Conservation (phyloP, 352 stramenopile genomes). For the Pythium graminicola region DNA sequence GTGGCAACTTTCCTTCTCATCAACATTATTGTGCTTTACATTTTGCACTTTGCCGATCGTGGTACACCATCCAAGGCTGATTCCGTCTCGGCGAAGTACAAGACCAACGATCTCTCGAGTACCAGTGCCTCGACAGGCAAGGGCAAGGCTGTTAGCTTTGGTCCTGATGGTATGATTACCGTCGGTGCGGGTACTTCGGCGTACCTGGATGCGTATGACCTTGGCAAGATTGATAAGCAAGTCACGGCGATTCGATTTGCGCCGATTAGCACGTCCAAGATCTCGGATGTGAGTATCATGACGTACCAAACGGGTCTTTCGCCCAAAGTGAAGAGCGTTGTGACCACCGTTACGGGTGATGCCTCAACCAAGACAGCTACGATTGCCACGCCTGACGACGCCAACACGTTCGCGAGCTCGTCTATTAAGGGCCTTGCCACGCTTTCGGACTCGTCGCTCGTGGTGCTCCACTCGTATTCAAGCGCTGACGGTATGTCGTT, state of each 20-base stretch:
- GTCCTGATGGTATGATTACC: conserved; percentile 35
- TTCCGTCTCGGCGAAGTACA: conserved; percentile 28
- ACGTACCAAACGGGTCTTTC: conserved; percentile 48
- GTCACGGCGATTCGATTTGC: conserved; percentile 57
- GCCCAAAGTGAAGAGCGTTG: conserved; percentile 32
- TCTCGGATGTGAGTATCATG: conserved; percentile 48
- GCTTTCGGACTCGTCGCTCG: conserved; percentile 48
- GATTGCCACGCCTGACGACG: conserved; percentile 30
- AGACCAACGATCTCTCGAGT: conserved; percentile 6
- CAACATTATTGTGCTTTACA: conserved; percentile 82
- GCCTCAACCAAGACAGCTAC: conserved; percentile 39
- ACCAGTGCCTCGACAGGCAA: conserved; percentile 24
- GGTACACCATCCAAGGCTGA: conserved; percentile 25
- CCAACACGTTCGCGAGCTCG: conserved; percentile 45
- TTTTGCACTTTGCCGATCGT: conserved; percentile 73
- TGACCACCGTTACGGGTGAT: conserved; percentile 47
- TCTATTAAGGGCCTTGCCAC: conserved; percentile 58
- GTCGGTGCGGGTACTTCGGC: conserved; percentile 62
- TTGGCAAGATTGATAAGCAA: conserved; percentile 41
- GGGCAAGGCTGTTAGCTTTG: conserved; percentile 63
- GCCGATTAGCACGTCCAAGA: conserved; percentile 41
- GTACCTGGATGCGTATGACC: conserved; percentile 46
- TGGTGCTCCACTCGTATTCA: conserved; percentile 47
- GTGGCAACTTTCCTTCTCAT: conserved; percentile 53
- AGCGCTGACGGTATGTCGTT: conserved; percentile 32